Conservation (phyloP, 169 alveolate genomes). For the Theileria parva region DNA sequence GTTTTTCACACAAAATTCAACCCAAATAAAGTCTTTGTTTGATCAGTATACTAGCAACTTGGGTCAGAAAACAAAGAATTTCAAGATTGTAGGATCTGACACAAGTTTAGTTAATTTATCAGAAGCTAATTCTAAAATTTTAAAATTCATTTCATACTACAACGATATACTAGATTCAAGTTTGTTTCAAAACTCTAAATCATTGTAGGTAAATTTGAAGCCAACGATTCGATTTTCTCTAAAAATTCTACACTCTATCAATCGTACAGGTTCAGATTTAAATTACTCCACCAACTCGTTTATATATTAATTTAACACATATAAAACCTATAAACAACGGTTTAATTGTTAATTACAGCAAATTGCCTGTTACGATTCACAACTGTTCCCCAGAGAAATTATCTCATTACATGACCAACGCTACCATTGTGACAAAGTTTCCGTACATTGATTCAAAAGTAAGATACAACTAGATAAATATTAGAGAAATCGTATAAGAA, state of each 20-base stretch:
- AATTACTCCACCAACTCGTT: background rate
- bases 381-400: slow-evolving; percentile 21
- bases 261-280: slow-evolving; percentile 16
- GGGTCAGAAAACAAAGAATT: background rate
- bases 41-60: background rate
- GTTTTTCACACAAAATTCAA: background rate
- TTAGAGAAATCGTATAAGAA: too few species aligned
- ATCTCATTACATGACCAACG: slow-evolving; percentile 29
- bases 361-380: slow-evolving; percentile 43
- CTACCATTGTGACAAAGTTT: slow-evolving; percentile 45
- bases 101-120: slow-evolving; percentile 31
- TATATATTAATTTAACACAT: too few species aligned
- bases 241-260: background rate
- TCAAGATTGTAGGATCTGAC: slow-evolving; percentile 55
- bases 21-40: slow-evolving; percentile 6
- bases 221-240: background rate
- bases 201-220: background rate
- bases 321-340: background rate
- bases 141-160: slow-evolving; percentile 20
- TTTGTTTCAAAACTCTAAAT: background rate
- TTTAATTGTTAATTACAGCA: background rate
- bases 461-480: background rate
- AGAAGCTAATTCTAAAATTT: slow-evolving; percentile 38
- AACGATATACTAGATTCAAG: slow-evolving; percentile 11
- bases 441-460: slow-evolving; percentile 28